These are phyloP conservation scores for Tulasnella sp. DNA, from an alignment of 768 basidiomycete species.

Conservation along the genomic window DNA sequence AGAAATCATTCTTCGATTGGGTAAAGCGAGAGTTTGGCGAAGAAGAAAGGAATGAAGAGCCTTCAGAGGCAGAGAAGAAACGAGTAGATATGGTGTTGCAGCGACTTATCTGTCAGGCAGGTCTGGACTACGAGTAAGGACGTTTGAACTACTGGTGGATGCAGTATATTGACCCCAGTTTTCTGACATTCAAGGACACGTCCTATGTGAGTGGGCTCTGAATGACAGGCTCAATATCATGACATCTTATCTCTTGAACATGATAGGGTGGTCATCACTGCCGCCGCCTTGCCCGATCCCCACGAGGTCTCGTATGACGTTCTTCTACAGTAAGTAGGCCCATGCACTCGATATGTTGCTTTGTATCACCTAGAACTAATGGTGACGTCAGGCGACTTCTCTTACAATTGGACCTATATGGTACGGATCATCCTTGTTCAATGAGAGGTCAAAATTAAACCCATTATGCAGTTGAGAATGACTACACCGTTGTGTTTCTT, in stretches of 20 bases:
- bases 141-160: background rate
- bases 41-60: conserved; percentile 23
- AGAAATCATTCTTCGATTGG: conserved; percentile 13
- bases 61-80: conserved; percentile 20
- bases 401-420: conserved; percentile 68
- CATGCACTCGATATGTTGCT: background rate
- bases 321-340: conserved; percentile 46
- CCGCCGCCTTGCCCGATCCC: conserved; percentile 74
- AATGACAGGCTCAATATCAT: background rate
- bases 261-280: conserved; percentile 68
- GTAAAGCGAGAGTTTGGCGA: conserved; percentile 15
- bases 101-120: conserved; percentile 74
- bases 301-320: conserved; percentile 62
- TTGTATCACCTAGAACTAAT: conserved; percentile 15
- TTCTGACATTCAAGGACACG: conserved; percentile 45
- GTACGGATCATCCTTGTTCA: conserved; percentile 29
- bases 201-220: conserved; percentile 64
- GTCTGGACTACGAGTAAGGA: conserved; percentile 77
- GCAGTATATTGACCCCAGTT: background rate
- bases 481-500: conserved; percentile 80
- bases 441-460: background rate
- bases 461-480: conserved; percentile 56
- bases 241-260: conserved; percentile 14
- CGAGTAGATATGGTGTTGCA: conserved; percentile 50
- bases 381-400: conserved; percentile 46